Conservation (phyloP, 139 green algal genomes). For the Marvania coccoides region DNA sequence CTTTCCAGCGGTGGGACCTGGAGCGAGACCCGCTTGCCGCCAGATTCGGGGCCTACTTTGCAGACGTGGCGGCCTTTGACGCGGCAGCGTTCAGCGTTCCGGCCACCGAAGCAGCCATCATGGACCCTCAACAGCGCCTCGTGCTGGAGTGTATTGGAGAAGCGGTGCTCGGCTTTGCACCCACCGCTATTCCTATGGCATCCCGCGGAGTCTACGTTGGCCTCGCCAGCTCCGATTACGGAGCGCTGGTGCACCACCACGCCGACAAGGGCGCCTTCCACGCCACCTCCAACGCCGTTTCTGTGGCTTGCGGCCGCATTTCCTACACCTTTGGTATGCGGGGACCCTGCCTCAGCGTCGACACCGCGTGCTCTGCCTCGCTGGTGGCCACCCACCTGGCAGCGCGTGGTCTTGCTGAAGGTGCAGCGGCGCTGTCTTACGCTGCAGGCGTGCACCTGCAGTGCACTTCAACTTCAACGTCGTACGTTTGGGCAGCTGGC, state of each 20-base stretch:
- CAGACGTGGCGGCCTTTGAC: conserved; percentile 57
- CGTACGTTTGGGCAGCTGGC: conserved; percentile 38
- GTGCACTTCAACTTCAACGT: conserved; percentile 28
- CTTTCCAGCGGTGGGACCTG: conserved; percentile 43
- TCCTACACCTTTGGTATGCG: conserved; percentile 60
- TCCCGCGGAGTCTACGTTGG: conserved; percentile 61
- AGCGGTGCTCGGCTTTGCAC: background rate
- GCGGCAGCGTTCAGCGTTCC: conserved; percentile 48
- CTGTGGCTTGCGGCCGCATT: conserved; percentile 59
- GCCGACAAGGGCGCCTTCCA: conserved; percentile 46
- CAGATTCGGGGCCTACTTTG: conserved; percentile 50
- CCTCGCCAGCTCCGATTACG: conserved; percentile 67
- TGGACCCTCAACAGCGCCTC: conserved; percentile 63
- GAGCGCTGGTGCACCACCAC: conserved; percentile 33
- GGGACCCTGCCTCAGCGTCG: conserved; percentile 65
- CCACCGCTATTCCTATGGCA: background rate
- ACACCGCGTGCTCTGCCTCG: conserved; percentile 69
- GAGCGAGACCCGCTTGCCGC: conserved; percentile 26
- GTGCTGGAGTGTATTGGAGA: conserved; percentile 29
- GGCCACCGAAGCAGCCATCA: conserved; percentile 44
- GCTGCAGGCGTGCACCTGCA: conserved; percentile 35
- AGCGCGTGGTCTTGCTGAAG: background rate
- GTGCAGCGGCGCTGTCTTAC: conserved; percentile 11
- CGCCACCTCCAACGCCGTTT: conserved; percentile 49
- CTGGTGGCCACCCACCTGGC: conserved; percentile 51